These are phyloP conservation scores for Hypomontagnella monticulosa DNA, from an alignment of 495 filamentous ascomycete genomes.

Conservation along the genomic window DNA sequence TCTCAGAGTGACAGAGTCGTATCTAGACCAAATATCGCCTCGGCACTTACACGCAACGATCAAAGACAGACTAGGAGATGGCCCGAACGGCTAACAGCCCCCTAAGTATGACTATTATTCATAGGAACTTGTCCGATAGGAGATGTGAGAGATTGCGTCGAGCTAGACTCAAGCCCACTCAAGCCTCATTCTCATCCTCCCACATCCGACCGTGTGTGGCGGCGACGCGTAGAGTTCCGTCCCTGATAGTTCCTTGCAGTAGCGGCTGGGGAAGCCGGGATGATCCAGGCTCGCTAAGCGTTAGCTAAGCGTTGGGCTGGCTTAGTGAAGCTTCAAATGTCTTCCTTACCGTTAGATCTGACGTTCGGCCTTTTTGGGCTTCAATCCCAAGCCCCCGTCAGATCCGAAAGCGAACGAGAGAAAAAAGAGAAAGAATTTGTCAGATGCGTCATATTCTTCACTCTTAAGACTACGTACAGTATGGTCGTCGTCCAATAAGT, in stretches of 20 bases:
- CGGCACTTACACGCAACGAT: constrained; percentile 33
- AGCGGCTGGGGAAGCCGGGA: constrained; percentile 31
- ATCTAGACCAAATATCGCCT: constrained; percentile 26
- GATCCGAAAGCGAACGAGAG: constrained; percentile 12
- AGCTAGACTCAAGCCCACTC: neutral
- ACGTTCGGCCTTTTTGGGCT: neutral
- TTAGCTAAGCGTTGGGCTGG: no score
- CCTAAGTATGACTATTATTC: constrained; percentile 6
- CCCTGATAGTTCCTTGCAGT: constrained; percentile 38
- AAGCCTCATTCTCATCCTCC: constrained; percentile 11
- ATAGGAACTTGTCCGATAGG: no score
- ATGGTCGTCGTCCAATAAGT: neutral
- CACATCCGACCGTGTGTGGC: constrained; percentile 29
- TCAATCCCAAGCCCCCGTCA: constrained; percentile 9
- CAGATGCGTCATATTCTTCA: neutral
- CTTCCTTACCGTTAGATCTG: constrained; percentile 10
- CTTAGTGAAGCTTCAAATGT: constrained; percentile 20
- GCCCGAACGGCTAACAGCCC: constrained; percentile 9
- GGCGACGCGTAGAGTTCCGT: constrained; percentile 19
- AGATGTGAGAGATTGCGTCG: no score
- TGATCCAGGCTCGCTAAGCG: neutral
- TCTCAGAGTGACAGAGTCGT: neutral
- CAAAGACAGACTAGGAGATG: neutral
- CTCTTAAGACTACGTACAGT: no score
- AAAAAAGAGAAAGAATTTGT: constrained; percentile 12